Conservation (phyloP, 352 stramenopile genomes). For the Hyaloperonospora arabidopsidis region DNA sequence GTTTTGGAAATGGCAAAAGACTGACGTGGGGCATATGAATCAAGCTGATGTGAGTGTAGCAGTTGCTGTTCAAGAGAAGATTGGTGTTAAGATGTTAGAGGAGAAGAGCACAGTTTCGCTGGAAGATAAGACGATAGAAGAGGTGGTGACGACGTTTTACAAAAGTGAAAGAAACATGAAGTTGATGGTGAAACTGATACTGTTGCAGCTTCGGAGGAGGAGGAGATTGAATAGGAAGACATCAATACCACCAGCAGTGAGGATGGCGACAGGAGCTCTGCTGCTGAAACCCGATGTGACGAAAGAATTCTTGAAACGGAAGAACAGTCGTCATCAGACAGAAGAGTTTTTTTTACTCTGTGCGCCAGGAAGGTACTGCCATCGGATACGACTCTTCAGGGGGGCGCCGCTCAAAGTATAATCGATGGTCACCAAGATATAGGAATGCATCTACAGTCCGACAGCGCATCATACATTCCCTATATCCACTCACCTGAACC, state of each 20-base stretch:
- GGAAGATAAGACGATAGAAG: conserved; percentile 1
- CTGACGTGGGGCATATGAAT: conserved; percentile 4
- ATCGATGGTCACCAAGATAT: no score
- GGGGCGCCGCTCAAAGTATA: conserved; percentile 19
- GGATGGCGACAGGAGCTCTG: conserved; percentile 4
- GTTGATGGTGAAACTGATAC: neutral
- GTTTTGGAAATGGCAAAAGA: conserved; percentile 24
- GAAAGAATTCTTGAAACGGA: conserved; percentile 24
- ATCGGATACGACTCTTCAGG: conserved; percentile 10
- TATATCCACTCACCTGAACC: conserved; percentile 6
- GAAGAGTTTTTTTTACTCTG: conserved; percentile 15
- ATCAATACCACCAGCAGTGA: conserved; percentile 6
- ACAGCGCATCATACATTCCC: conserved; percentile 10
- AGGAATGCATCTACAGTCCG: conserved; percentile 11
- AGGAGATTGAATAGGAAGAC: neutral
- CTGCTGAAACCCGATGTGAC: conserved; percentile 9
- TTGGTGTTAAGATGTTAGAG: conserved; percentile 15
- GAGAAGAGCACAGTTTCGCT: neutral
- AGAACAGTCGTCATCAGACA: conserved; percentile 25
- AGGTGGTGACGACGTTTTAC: neutral
- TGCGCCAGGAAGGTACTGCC: conserved; percentile 26
- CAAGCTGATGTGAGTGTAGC: conserved; percentile 16
- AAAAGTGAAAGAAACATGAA: conserved; percentile 1
- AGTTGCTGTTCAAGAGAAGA: conserved; percentile 14
- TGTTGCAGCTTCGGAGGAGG: neutral